phyloP scores from a whole-genome alignment of 1,139 yeast species.

The Geotrichum aggregatum region DNA sequence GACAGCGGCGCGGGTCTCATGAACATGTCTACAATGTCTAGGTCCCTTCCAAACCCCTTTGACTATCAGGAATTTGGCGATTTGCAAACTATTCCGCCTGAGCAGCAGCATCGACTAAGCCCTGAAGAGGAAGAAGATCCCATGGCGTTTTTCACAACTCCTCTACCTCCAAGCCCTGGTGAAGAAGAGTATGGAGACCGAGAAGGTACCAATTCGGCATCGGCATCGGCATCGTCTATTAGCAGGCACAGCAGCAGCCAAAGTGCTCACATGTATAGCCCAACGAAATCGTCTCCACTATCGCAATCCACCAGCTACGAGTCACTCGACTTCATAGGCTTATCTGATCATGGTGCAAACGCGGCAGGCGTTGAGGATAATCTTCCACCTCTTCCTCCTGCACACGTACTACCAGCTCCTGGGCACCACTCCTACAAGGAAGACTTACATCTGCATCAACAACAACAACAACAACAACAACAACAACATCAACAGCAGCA shows the following conservation, averaged over 20 bases:
- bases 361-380: conserved; percentile 1
- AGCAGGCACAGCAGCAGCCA: conserved; percentile 2
- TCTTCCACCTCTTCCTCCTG: conserved; percentile 18
- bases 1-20: neutral
- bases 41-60: conserved; percentile 12
- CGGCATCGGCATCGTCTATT: neutral
- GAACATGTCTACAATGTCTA: conserved; percentile 12
- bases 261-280: conserved; percentile 8
- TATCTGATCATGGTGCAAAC: neutral
- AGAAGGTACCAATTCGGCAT: neutral
- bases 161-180: conserved; percentile 15
- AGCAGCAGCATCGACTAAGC: neutral
- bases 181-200: neutral
- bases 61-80: conserved; percentile 15
- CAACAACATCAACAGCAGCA: too few species aligned
- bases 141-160: conserved; percentile 16
- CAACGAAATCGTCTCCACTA: conserved; percentile 15
- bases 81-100: conserved; percentile 20
- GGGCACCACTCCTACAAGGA: too few species aligned
- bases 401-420: too few species aligned
- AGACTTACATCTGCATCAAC: too few species aligned
- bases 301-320: conserved; percentile 16
- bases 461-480: neutral
- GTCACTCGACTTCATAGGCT: conserved; percentile 6
- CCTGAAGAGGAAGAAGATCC: conserved; percentile 14